phyloP scores from a whole-genome alignment of 305 asterid species.

The Rubia occidens region DNA sequence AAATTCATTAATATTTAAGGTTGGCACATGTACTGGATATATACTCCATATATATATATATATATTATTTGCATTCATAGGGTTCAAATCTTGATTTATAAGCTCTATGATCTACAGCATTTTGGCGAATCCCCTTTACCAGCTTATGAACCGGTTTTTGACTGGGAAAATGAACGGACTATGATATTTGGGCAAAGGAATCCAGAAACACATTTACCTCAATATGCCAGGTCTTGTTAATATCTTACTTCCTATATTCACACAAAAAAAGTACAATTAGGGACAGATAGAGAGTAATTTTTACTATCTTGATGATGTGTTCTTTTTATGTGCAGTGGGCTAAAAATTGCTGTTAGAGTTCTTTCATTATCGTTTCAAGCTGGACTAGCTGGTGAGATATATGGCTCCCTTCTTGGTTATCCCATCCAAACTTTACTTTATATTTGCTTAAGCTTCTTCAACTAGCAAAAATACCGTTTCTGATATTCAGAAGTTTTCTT shows the following conservation, averaged over 20 bases:
- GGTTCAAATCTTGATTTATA: neutral
- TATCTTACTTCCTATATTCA: slow-evolving; percentile 4
- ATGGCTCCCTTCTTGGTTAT: slow-evolving; percentile 21
- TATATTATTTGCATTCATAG: slow-evolving; percentile 6
- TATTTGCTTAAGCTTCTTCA: slow-evolving; percentile 19
- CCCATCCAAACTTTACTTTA: slow-evolving; percentile 12
- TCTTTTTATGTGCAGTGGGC: slow-evolving; percentile 58
- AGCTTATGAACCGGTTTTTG: slow-evolving; percentile 96
- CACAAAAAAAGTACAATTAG: neutral
- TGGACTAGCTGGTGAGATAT: slow-evolving; percentile 90
- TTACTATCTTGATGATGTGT: slow-evolving; percentile 4
- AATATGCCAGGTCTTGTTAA: slow-evolving; percentile 61
- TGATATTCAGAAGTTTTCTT: slow-evolving; percentile 60
- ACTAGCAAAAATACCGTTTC: slow-evolving; percentile 27
- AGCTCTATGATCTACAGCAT: slow-evolving; percentile 58
- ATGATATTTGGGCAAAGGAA: slow-evolving; percentile 89
- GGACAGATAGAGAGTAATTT: neutral
- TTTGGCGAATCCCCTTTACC: slow-evolving; percentile 92
- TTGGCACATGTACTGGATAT: slow-evolving; percentile 19
- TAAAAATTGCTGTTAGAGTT: slow-evolving; percentile 94
- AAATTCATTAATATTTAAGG: slow-evolving; percentile 44
- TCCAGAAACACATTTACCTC: slow-evolving; percentile 71
- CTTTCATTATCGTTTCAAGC: slow-evolving; percentile 88
- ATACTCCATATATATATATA: no score
- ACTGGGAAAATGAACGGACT: slow-evolving; percentile 94